These are phyloP conservation scores for Trichophyton schoenleinii DNA, from an alignment of 2,329 filamentous ascomycete species.

Conservation along the genomic window DNA sequence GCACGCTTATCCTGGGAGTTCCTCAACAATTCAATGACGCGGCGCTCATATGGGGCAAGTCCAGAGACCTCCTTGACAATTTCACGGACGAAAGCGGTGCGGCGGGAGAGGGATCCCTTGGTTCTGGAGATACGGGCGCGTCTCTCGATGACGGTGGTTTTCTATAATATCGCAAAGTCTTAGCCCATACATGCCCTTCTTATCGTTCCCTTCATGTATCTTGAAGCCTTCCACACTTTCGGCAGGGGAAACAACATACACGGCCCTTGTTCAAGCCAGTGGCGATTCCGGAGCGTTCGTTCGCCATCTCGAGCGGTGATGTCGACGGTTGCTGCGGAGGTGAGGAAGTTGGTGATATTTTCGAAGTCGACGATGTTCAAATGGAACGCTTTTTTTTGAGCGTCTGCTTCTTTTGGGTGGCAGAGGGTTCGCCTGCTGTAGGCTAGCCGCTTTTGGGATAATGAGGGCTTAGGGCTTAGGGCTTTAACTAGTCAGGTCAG, in stretches of 20 bases:
- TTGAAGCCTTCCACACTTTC: neutral
- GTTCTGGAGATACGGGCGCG: conserved; percentile 70
- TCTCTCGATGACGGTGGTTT: conserved; percentile 64
- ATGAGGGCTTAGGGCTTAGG: conserved; percentile 30
- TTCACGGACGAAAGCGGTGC: conserved; percentile 91
- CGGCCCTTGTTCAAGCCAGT: conserved; percentile 54
- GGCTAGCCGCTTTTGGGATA: conserved; percentile 21
- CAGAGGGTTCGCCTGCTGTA: neutral
- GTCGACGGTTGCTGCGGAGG: conserved; percentile 12
- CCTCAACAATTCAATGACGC: conserved; percentile 95
- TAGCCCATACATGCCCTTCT: neutral
- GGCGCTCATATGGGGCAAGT: conserved; percentile 91
- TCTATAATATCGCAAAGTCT: conserved; percentile 38
- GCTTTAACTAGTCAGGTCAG: conserved; percentile 6
- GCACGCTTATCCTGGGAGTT: conserved; percentile 99
- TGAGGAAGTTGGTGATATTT: conserved; percentile 11
- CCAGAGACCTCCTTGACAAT: conserved; percentile 97
- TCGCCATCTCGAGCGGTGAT: conserved; percentile 35
- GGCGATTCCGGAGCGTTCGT: conserved; percentile 43
- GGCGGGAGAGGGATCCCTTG: conserved; percentile 95
- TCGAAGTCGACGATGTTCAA: conserved; percentile 6
- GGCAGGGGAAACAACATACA: conserved; percentile 39
- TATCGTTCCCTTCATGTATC: neutral
- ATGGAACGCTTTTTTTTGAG: neutral
- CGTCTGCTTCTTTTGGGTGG: conserved; percentile 19